These are phyloP conservation scores for Sugiyamaella americana DNA, from an alignment of 805 yeast genomes.

Conservation along the genomic window DNA sequence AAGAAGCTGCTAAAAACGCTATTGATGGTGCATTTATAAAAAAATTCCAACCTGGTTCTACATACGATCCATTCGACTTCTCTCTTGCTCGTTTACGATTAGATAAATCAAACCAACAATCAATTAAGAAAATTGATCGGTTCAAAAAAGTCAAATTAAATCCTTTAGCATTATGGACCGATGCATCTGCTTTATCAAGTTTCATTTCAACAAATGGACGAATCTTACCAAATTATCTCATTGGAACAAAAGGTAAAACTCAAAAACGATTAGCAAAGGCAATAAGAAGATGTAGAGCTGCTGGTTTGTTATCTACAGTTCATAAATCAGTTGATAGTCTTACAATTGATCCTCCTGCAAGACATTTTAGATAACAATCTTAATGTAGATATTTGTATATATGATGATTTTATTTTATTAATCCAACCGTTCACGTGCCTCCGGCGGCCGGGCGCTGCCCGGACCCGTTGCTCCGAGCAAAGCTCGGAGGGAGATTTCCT, in stretches of 20 bases:
- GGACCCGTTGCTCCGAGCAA: too few relatives aligned
- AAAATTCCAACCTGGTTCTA: slow-evolving; percentile 45
- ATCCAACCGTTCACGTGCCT: too few relatives aligned
- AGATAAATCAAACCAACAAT: slow-evolving; percentile 28
- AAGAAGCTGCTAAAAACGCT: slow-evolving; percentile 6
- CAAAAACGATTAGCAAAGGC: slow-evolving; percentile 73
- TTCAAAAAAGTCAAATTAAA: slow-evolving; percentile 29
- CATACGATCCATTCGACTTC: slow-evolving; percentile 81
- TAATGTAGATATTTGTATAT: too few relatives aligned
- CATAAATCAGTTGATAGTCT: slow-evolving; percentile 37
- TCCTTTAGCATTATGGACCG: slow-evolving; percentile 27
- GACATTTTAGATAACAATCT: slow-evolving; percentile 2
- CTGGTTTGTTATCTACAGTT: slow-evolving; percentile 73
- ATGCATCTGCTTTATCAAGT: slow-evolving; percentile 62
- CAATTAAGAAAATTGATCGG: slow-evolving; percentile 8
- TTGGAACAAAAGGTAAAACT: slow-evolving; percentile 59
- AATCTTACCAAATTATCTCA: slow-evolving; percentile 64
- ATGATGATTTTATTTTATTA: too few relatives aligned
- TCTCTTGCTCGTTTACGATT: slow-evolving; percentile 51
- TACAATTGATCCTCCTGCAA: slow-evolving; percentile 7
- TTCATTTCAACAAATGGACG: slow-evolving; percentile 69
- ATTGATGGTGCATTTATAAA: slow-evolving; percentile 38
- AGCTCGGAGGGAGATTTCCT: too few relatives aligned
- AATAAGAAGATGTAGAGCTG: slow-evolving; percentile 69
- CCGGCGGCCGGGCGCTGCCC: too few relatives aligned